Evolutionary conservation across 345 rosid genomes (phyloP).

Genomic region (Ailanthus altissimus): DNA sequence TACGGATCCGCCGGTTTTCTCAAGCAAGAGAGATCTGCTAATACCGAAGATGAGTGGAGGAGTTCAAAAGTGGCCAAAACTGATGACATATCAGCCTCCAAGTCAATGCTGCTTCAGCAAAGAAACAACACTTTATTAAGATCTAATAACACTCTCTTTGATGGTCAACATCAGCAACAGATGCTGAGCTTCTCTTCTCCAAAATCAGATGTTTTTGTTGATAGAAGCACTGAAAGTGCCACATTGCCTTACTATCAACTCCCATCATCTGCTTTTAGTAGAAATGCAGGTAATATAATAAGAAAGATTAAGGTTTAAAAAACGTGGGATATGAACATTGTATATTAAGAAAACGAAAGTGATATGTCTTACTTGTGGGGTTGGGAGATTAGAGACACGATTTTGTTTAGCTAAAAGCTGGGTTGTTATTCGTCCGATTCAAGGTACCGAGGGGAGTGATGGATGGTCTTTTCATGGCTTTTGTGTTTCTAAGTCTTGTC

Average conservation of each 20-base stretch:
- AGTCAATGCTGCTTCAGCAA: conserved; percentile 41
- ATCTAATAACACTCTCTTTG: conserved; percentile 42
- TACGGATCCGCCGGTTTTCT: conserved; percentile 65
- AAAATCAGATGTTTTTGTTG: conserved; percentile 42
- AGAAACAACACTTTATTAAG: conserved; percentile 33
- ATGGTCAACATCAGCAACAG: conserved; percentile 43
- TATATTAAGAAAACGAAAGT: conserved; percentile 20
- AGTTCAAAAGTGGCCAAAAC: conserved; percentile 51
- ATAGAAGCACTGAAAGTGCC: conserved; percentile 27
- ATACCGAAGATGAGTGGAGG: conserved; percentile 49
- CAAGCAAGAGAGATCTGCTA: conserved; percentile 51
- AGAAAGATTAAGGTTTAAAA: not conserved
- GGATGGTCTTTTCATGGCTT: conserved; percentile 39
- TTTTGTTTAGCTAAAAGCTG: not conserved
- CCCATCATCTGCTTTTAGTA: conserved; percentile 40
- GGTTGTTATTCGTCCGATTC: conserved; percentile 25
- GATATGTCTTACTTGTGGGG: not conserved
- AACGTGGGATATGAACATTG: conserved; percentile 1
- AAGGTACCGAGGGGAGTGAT: conserved; percentile 5
- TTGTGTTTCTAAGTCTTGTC: conserved; percentile 39
- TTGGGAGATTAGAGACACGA: conserved; percentile 14
- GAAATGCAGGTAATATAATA: conserved; percentile 37
- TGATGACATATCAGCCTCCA: conserved; percentile 34
- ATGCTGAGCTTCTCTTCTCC: conserved; percentile 66
- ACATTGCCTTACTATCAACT: conserved; percentile 50